Evolutionary conservation across 2,329 filamentous ascomycete species (phyloP), one percentile per base, ranked within the genome.

Genomic region (Aspergillus ochraceoroseus): DNA sequence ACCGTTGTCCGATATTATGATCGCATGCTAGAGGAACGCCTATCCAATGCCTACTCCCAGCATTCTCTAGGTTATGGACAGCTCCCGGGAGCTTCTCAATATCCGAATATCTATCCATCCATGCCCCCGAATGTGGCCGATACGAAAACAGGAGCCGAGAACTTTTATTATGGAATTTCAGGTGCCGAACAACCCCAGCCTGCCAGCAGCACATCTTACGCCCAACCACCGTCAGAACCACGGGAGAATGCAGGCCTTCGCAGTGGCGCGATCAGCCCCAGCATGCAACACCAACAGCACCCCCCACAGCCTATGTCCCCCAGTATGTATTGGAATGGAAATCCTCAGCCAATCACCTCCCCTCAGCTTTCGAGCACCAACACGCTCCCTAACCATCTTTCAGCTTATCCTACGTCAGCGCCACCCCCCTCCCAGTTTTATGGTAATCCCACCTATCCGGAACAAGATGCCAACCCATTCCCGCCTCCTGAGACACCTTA

Each of bases 1-100:
- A 95, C 90, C 0, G 92, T 96, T 17, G 92, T 98, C 4, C 80
- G 92, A 22, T 96, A 96, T 61, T 98, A 98, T 60, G 92, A 98
- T 64, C 82, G 88, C 27, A 96, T 98, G 92, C 75, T 98, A 11
- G 92, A 98, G 65, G 92, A 98, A 49, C 81, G 92, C 26, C 73
- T 98, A 17, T 94, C 88, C 6, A 94, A 85, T 62, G 90, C 92
- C 1, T 96, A 96, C 62, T 85, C 81, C 49, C 87, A 94, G 56
- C 85, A 90, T 55, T 81, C 67, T 29, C 69, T 87, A 13, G 76
- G 81, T 2, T 87, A 87, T 49, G 60, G 63, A 2, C 51, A 56
- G 12, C 51, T 58, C 15, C 68, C 71, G 23, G 64, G 69, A 8
- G 71, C 70, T 22, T 64, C 68, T 28, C 65, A 76, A 7, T 63